These are phyloP conservation scores for Entoloma clypeatum DNA, from an alignment of 1,284 basidiomycete genomes.

Conservation along the genomic window DNA sequence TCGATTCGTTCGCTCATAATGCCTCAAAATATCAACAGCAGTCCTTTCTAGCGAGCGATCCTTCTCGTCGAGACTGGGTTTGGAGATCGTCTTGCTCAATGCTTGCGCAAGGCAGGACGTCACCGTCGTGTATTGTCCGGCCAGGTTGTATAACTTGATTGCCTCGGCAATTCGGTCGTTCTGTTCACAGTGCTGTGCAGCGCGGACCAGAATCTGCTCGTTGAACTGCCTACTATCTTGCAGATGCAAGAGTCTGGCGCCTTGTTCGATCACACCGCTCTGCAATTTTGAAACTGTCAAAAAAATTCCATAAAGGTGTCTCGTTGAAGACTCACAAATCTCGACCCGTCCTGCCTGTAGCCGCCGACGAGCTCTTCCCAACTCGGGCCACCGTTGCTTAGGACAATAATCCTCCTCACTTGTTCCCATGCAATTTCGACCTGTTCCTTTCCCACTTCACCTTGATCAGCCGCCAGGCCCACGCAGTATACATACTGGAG, in stretches of 20 bases:
- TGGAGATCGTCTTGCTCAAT: constrained; percentile 79
- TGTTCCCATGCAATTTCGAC: constrained; percentile 84
- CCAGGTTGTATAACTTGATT: constrained; percentile 94
- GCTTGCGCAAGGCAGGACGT: constrained; percentile 86
- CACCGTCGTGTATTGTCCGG: constrained; percentile 88
- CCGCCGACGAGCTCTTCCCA: constrained; percentile 92
- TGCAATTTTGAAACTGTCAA: constrained; percentile 27
- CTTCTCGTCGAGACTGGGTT: constrained; percentile 67
- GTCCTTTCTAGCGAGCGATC: constrained; percentile 72
- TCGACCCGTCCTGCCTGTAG: constrained; percentile 83
- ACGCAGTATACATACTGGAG: constrained; percentile 95
- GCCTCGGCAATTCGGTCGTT: constrained; percentile 85
- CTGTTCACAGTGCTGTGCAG: constrained; percentile 73
- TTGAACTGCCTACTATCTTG: constrained; percentile 73
- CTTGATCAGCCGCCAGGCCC: constrained; percentile 77
- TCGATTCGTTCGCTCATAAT: constrained; percentile 81
- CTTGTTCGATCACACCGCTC: constrained; percentile 86
- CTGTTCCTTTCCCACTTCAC: constrained; percentile 76
- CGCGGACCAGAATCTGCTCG: constrained; percentile 77
- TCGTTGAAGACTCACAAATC: constrained; percentile 60
- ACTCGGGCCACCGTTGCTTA: constrained; percentile 79
- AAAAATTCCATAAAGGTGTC: not conserved
- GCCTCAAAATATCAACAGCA: constrained; percentile 79
- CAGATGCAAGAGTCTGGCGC: constrained; percentile 75
- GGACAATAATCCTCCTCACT: constrained; percentile 83